Evolutionary conservation across 768 basidiomycete species (phyloP), one percentile per base, ranked within the genome.

Genomic region (Suillus subluteus): DNA sequence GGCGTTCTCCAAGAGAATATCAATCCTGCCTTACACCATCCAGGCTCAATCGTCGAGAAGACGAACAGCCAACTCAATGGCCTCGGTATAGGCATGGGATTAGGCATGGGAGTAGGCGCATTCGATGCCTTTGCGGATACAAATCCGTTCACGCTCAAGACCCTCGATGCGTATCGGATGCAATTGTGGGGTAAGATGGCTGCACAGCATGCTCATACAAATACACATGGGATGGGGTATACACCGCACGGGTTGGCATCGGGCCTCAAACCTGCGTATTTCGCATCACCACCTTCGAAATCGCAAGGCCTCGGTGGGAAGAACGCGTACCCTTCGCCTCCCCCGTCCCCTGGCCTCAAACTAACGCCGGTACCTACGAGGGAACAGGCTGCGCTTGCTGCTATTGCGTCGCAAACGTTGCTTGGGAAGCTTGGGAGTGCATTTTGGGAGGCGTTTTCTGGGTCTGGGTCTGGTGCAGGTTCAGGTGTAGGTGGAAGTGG

Each of bases 161-260:
- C 86, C 2, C 81, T 96, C 70, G 95, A 96, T 78, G 86, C 89
- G 75, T 91, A 91, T 74, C 86, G 95, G 50, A 95, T 95, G 92
- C 95, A 97, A 68, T 82, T 98, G 0, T 97, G 95, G 96, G 87
- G 89, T 41, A 87, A 91, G 79, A 92, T 97, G 88, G 94, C 94
- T 0, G 84, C 88, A 40, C 94, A 94, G 70, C 91, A 87, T 12
- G 58, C 37, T 63, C 74, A 69, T 66, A 74, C 26, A 73, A 77
- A 23, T 5, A 71, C 32, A 73, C 76, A 54, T 54, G 52, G 52
- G 73, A 50, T 62, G 77, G 58, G 40, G 6, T 30, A 43, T 43
- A 8, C 30, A 18, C 18, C 59, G 1, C 40, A 43, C 4, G 59
- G 59, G 21, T 74, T 87, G 38, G 83, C 85, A 1, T 73, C 77